Conservation (phyloP, 2,329 filamentous ascomycete genomes). For the Fusarium incarnatum region DNA sequence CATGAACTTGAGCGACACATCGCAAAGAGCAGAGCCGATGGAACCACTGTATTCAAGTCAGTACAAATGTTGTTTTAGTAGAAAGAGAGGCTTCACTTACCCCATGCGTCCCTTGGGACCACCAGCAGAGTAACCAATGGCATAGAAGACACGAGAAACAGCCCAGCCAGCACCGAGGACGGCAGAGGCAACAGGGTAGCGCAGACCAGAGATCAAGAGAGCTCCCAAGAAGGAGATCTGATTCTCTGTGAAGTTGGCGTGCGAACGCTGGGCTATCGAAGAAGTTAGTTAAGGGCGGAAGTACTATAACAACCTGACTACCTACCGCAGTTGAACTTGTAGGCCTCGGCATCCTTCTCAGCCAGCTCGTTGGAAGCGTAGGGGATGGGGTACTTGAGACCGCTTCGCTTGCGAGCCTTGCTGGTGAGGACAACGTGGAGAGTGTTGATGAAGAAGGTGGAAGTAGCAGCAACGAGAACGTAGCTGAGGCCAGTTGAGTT, state of each 20-base stretch:
- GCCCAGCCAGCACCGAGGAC: conserved; percentile 65
- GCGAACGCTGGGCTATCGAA: conserved; percentile 66
- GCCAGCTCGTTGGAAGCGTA: conserved; percentile 68
- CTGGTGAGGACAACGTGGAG: conserved; percentile 63
- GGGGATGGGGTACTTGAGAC: conserved; percentile 66
- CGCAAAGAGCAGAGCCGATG: conserved; percentile 49
- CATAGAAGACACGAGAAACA: conserved; percentile 65
- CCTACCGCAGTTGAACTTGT: conserved; percentile 71
- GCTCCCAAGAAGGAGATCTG: conserved; percentile 63
- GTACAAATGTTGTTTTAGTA: conserved; percentile 11
- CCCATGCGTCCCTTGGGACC: conserved; percentile 60
- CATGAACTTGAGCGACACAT: conserved; percentile 56
- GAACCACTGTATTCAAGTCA: conserved; percentile 52
- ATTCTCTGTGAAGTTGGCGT: conserved; percentile 74
- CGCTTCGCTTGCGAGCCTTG: conserved; percentile 63
- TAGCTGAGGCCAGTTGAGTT: conserved; percentile 63
- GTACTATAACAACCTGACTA: conserved; percentile 3
- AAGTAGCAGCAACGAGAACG: conserved; percentile 68
- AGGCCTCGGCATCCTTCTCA: conserved; percentile 65
- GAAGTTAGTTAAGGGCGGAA: conserved; percentile 10
- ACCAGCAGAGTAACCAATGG: conserved; percentile 63
- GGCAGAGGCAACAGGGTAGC: conserved; percentile 64
- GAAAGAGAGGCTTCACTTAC: conserved; percentile 46
- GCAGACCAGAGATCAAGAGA: conserved; percentile 67
- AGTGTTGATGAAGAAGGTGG: conserved; percentile 68